These are phyloP conservation scores for Hanseniaspora lindneri DNA, from an alignment of 805 yeast genomes.

Conservation along the genomic window DNA sequence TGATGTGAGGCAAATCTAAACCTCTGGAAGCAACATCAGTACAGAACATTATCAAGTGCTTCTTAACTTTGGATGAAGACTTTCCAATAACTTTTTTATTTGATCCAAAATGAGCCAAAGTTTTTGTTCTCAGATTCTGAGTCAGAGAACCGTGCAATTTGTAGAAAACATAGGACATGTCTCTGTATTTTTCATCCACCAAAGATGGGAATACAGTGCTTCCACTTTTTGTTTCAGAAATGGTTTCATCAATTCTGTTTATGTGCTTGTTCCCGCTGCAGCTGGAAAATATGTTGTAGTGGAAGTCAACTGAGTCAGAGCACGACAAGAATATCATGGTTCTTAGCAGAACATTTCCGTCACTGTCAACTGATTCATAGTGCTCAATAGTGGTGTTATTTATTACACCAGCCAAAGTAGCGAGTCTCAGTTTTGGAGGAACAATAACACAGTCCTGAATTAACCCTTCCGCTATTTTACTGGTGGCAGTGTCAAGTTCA, in stretches of 20 bases:
- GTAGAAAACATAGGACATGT: constrained; percentile 38
- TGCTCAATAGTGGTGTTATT: constrained; percentile 35
- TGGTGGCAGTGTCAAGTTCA: constrained; percentile 33
- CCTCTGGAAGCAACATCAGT: constrained; percentile 99
- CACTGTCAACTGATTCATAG: constrained; percentile 17
- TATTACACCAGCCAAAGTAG: constrained; percentile 59
- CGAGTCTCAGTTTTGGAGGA: constrained; percentile 85
- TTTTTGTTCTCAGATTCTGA: constrained; percentile 71
- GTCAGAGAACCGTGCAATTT: constrained; percentile 85
- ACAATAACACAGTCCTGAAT: constrained; percentile 68
- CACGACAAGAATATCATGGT: constrained; percentile 84
- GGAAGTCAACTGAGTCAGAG: constrained; percentile 93
- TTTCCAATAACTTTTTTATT: constrained; percentile 28
- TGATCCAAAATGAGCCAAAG: constrained; percentile 50
- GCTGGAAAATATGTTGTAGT: constrained; percentile 53
- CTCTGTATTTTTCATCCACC: constrained; percentile 25
- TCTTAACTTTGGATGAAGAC: constrained; percentile 26
- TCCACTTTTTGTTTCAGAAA: constrained; percentile 25
- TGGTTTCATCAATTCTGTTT: constrained; percentile 22
- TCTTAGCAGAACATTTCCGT: constrained; percentile 32
- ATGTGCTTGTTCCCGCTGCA: constrained; percentile 19
- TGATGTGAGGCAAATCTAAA: constrained; percentile 75
- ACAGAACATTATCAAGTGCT: constrained; percentile 65
- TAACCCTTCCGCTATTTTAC: constrained; percentile 63
- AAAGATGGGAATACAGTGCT: constrained; percentile 25